Evolutionary conservation across 148 eudicot genomes (phyloP).

Genomic region (Amaranthus hypochondriacus): DNA sequence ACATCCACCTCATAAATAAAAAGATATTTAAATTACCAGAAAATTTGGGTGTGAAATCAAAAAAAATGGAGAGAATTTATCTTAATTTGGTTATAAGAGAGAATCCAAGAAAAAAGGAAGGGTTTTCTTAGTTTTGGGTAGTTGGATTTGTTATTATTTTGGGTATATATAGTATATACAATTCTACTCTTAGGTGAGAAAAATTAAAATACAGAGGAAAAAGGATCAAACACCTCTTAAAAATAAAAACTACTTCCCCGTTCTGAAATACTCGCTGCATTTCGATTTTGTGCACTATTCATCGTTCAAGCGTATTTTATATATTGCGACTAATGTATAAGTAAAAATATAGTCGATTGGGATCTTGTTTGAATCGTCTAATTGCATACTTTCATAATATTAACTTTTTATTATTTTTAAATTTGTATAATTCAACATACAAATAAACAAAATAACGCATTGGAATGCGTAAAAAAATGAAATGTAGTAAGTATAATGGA

Average conservation of each 20-base stretch:
- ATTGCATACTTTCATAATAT: too few relatives aligned
- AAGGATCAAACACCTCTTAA: slow-evolving; percentile 19
- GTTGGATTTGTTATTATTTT: slow-evolving; percentile 26
- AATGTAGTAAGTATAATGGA: too few relatives aligned
- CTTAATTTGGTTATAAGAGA: slow-evolving; percentile 21
- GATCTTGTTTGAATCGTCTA: too few relatives aligned
- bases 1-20: slow-evolving; percentile 14
- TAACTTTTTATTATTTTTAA: too few relatives aligned
- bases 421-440: too few relatives aligned
- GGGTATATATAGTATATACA: slow-evolving; percentile 9
- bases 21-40: slow-evolving; percentile 17
- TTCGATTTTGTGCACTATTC: too few relatives aligned
- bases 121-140: slow-evolving; percentile 10
- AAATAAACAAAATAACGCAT: too few relatives aligned
- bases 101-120: slow-evolving; percentile 31
- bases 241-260: not conserved
- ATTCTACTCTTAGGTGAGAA: not conserved
- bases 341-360: too few relatives aligned
- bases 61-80: slow-evolving; percentile 16
- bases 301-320: too few relatives aligned
- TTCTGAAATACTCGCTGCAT: too few relatives aligned
- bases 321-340: too few relatives aligned
- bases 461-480: too few relatives aligned
- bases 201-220: slow-evolving; percentile 10
- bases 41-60: slow-evolving; percentile 19